Base-by-base conservation (phyloP, 257 asterid species). In the Cruciata laevipes region DNA sequence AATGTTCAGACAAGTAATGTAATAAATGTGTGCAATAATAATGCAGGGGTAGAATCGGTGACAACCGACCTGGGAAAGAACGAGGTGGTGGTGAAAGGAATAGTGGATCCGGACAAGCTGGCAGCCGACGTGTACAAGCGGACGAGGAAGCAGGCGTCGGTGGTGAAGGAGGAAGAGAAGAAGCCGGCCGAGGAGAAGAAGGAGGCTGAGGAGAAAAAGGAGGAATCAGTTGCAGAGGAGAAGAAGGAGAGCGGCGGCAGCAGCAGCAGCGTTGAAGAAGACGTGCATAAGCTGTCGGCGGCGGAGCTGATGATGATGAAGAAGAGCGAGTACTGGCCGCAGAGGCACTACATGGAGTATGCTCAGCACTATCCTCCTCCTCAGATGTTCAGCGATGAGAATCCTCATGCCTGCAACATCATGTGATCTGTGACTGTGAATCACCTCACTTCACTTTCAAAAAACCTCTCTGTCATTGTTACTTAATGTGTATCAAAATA, bases 321-420 rank as follows among this genome's bases (percentile, higher is more conserved):
- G 85, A 85, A 79, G 77, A 78, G 65, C 74, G 96, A 91, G 63
- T 70, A 84, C 59, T 82, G 82, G 89, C 87, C 95, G 7, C 69
- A 82, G 3, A 85, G 65, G 75, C 73, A 89, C 82, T 72, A 84
- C 82, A 73, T 79, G 83, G 98, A 87, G 59, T 71, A 79, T 16
- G 67, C 89, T 40, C 79, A 87, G 0, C n/a, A 17, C 2, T 17
- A 47, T 17, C n/a, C n/a, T 47, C 55, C 55, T 11, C 95, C 94
- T 75, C 89, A 89, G 69, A 21, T 89, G n/a, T 91, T 89, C 87
- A 91, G 96, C 33, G 98, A 91, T 60, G 96, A 89, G 70, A 91
- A 91, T 65, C 95, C 98, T 1, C 73, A 91, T 70, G 98, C 98
- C 63, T 91, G 96, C 80, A 65, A 71, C 62, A 67, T 89, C 32